Percentiles rank a stretch among this genome's conserved stretches.
Conservation (phyloP, 1,284 basidiomycete species). For the Apiotrichum akiyoshidainum region DNA sequence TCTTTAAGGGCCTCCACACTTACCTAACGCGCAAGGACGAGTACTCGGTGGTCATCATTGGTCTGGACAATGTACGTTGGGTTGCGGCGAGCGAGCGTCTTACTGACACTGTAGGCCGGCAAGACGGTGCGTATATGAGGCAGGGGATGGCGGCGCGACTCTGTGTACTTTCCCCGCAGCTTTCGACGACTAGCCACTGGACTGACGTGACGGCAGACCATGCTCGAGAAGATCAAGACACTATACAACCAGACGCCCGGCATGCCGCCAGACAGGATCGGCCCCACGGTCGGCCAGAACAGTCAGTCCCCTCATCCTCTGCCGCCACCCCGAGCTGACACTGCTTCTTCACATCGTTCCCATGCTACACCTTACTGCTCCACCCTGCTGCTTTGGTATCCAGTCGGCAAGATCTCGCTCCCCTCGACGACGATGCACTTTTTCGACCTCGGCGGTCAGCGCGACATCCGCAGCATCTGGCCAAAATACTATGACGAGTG, state of each 20-base stretch:
- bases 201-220: constrained; percentile 59
- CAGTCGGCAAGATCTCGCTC: constrained; percentile 84
- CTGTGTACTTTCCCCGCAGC: no score
- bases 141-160: background rate
- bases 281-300: constrained; percentile 90
- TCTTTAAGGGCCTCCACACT: constrained; percentile 82
- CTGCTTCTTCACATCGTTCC: background rate
- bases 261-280: constrained; percentile 81
- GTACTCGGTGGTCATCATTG: constrained; percentile 88
- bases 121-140: constrained; percentile 66
- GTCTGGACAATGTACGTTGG: constrained; percentile 53
- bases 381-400: no score
- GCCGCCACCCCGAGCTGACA: background rate
- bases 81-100: constrained; percentile 5
- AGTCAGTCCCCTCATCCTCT: constrained; percentile 56
- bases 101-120: constrained; percentile 58
- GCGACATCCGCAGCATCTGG: constrained; percentile 89
- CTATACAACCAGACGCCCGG: constrained; percentile 80
- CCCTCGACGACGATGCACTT: constrained; percentile 89
- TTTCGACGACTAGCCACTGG: no score
- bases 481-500: constrained; percentile 89
- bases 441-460: constrained; percentile 89
- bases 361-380: background rate
- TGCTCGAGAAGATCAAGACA: constrained; percentile 88
- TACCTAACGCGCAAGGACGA: constrained; percentile 89